Evolutionary conservation across 169 alveolate species (phyloP), one percentile per base, ranked within the genome.

Genomic region (Amoebophrya sp.): DNA sequence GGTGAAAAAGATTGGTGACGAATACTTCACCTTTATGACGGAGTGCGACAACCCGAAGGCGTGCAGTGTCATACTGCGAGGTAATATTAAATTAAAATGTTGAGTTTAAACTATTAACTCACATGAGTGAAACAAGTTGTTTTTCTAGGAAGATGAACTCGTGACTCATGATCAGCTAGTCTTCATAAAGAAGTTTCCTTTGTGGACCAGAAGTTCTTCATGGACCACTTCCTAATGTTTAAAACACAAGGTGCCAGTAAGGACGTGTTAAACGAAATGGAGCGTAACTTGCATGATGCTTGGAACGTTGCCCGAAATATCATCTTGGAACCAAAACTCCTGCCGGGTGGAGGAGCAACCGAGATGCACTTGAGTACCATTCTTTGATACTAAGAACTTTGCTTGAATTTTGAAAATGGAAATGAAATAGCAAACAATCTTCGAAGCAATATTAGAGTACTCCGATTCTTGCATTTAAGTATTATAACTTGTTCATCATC

Each of bases 261-360:
- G 95, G 99, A 99, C 78, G 94, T 92, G 89, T 92, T 92, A 77
- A 92, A 92, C 24, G 94, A 92, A n/a, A 92, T 92, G 41, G 94
- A 92, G 65, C 89, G 93, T 2, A 92, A 92, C 89, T 41, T 92
- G 90, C 93, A 92, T 38, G 93, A 39, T 2, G 24, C 90, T 54
- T 2, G 78, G 89, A 97, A 98, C 91, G 99, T 99, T 6, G 99
- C 99, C 14, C 95, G 99, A 93, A 99, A 98, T 94, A 97, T 98
- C 53, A 94, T 98, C 89, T 93, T 97, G n/a, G 98, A 99, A 92
- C 99, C 99, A 39, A 97, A 97, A 92, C 95, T 99, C 89, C 97
- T 98, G 29, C 99, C 99, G 33, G 99, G 99, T 3, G 99, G 99
- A 34, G 99, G 99, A 36, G 99, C 99, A 38, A 96, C 98, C 36